phyloP scores from a whole-genome alignment of 1,139 yeast genomes.

The Yamadazyma songkhlaensis region DNA sequence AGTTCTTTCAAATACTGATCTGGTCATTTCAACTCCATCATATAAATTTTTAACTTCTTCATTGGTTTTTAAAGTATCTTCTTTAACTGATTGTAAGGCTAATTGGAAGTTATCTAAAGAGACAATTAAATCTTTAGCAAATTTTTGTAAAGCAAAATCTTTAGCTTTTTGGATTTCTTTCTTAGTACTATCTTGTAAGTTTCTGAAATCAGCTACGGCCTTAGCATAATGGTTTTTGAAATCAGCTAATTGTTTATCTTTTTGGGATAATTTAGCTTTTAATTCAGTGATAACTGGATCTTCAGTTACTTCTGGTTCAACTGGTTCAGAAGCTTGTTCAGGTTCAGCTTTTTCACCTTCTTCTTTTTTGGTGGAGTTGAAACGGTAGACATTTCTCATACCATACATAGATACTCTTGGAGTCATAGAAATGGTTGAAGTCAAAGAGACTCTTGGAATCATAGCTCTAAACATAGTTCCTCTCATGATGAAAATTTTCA shows the following conservation, averaged over 20 bases:
- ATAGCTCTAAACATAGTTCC: neutral
- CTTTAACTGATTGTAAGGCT: conserved; percentile 75
- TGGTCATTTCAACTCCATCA: conserved; percentile 92
- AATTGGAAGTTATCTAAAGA: conserved; percentile 89
- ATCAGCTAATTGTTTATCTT: conserved; percentile 79
- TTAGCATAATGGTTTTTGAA: conserved; percentile 81
- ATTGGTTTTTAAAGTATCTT: conserved; percentile 56
- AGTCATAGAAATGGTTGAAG: no score
- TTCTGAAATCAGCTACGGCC: conserved; percentile 89
- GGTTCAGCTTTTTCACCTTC: neutral
- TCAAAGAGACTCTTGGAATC: no score
- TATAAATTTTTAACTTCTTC: conserved; percentile 71
- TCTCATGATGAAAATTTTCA: conserved; percentile 1
- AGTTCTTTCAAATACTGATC: conserved; percentile 83
- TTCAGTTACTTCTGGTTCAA: conserved; percentile 13
- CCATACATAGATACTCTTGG: neutral
- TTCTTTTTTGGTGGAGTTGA: conserved; percentile 8
- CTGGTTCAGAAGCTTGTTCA: neutral
- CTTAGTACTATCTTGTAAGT: conserved; percentile 86
- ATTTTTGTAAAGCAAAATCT: conserved; percentile 90
- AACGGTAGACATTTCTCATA: conserved; percentile 4
- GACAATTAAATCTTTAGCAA: conserved; percentile 87
- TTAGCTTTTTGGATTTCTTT: conserved; percentile 83
- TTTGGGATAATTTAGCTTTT: conserved; percentile 55
- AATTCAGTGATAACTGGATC: conserved; percentile 36